These are phyloP conservation scores for Mycena leptocephala DNA, from an alignment of 768 basidiomycete genomes.

Conservation along the genomic window DNA sequence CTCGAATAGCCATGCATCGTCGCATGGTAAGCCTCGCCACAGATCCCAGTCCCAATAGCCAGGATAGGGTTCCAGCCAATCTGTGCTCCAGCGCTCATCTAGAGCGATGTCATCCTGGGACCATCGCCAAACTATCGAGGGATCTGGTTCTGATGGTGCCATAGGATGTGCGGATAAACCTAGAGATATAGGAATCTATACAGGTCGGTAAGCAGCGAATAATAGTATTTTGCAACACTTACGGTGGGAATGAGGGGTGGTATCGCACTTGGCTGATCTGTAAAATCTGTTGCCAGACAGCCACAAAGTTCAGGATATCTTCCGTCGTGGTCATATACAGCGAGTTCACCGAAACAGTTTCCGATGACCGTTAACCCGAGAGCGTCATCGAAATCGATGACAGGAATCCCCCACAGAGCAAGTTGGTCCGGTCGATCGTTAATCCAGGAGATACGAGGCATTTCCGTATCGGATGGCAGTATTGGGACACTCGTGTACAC, in stretches of 20 bases:
- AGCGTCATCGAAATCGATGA: conserved; percentile 31
- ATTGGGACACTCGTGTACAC: neutral
- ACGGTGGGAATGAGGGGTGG: neutral
- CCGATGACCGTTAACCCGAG: conserved; percentile 27
- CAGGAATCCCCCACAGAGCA: conserved; percentile 26
- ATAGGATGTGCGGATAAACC: neutral
- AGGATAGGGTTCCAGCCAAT: neutral
- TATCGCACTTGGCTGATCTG: neutral
- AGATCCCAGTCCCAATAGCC: neutral
- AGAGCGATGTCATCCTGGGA: neutral
- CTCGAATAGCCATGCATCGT: conserved; percentile 20
- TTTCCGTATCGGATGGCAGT: too few species aligned
- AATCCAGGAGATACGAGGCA: neutral
- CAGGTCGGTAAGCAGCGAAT: neutral
- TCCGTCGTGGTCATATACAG: conserved; percentile 13
- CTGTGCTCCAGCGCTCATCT: neutral
- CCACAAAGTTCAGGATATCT: neutral
- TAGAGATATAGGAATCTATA: neutral
- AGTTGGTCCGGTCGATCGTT: neutral
- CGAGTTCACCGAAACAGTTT: conserved; percentile 32
- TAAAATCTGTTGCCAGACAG: neutral
- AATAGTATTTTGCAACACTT: neutral
- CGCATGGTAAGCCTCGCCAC: conserved; percentile 7
- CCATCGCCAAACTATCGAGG: neutral
- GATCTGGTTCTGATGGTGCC: neutral